Conservation (phyloP, 805 yeast genomes). For the Candida pseudoglaebosa region DNA sequence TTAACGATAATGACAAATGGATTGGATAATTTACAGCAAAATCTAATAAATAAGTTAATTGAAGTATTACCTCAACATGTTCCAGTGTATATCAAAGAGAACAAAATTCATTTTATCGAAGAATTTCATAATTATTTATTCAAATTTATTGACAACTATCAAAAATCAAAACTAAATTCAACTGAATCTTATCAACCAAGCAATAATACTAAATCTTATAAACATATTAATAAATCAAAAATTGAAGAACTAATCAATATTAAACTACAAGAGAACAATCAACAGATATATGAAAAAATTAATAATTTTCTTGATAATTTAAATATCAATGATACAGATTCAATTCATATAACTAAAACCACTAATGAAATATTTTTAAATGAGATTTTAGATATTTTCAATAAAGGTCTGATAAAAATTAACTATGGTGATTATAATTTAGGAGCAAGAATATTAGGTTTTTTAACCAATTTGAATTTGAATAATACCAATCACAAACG, state of each 20-base stretch:
- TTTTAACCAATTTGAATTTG: slow-evolving; percentile 23
- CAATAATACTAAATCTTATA: slow-evolving; percentile 7
- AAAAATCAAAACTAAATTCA: slow-evolving; percentile 9
- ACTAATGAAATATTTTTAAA: slow-evolving; percentile 24
- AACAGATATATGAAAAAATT: slow-evolving; percentile 19
- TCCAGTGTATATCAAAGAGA: slow-evolving; percentile 25
- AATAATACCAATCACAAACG: slow-evolving; percentile 16
- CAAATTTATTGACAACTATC: slow-evolving; percentile 27
- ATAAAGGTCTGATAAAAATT: slow-evolving; percentile 29
- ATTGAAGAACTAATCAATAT: slow-evolving; percentile 20
- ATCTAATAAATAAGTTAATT: slow-evolving; percentile 17
- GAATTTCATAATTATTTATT: slow-evolving; percentile 35
- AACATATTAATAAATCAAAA: slow-evolving; percentile 16
- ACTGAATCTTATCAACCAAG: slow-evolving; percentile 6
- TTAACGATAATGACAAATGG: not conserved
- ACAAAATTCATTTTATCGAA: slow-evolving; percentile 34
- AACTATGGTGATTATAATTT: slow-evolving; percentile 38
- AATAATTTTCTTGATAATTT: slow-evolving; percentile 24
- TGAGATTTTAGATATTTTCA: slow-evolving; percentile 21
- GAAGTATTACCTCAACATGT: slow-evolving; percentile 25
- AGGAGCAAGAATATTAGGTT: slow-evolving; percentile 39
- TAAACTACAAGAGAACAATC: slow-evolving; percentile 20
- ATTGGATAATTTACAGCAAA: slow-evolving; percentile 9
- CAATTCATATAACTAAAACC: slow-evolving; percentile 9
- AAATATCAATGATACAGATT: slow-evolving; percentile 11